phyloP scores from a whole-genome alignment of 805 yeast genomes.

The Alloascoidea africana region DNA sequence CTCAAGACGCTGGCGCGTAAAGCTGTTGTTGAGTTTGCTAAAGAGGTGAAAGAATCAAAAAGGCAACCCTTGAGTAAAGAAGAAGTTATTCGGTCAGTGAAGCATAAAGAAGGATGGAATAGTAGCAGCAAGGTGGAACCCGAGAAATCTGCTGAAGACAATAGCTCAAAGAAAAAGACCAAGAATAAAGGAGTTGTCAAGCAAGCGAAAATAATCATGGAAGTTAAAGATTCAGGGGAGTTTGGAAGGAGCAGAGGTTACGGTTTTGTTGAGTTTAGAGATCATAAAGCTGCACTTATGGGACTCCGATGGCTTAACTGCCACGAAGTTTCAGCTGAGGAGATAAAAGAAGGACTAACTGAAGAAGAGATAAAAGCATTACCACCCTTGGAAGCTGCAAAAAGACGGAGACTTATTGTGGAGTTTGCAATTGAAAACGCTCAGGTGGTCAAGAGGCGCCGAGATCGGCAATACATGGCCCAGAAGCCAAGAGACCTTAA shows the following conservation, averaged over 20 bases:
- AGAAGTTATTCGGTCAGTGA: conserved; percentile 68
- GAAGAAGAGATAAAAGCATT: conserved; percentile 34
- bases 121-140: too few species aligned
- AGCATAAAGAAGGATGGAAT: conserved; percentile 34
- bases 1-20: conserved; percentile 86
- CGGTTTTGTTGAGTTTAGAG: conserved; percentile 87
- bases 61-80: conserved; percentile 86
- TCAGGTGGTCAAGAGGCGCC: conserved; percentile 81
- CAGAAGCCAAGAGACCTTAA: conserved; percentile 7
- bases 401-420: conserved; percentile 67
- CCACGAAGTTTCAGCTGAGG: conserved; percentile 62
- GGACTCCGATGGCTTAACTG: conserved; percentile 96
- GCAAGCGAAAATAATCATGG: conserved; percentile 88
- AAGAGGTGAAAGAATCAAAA: conserved; percentile 56
- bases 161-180: conserved; percentile 39
- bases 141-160: conserved; percentile 21
- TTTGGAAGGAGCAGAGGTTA: conserved; percentile 91
- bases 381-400: conserved; percentile 15
- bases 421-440: conserved; percentile 97
- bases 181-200: conserved; percentile 82
- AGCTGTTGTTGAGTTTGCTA: conserved; percentile 89
- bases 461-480: conserved; percentile 25
- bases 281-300: conserved; percentile 88
- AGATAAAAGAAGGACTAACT: conserved; percentile 52
- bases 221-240: conserved; percentile 78